A percentile compares a stretch with the other conserved stretches of the same genome.
Conservation (phyloP, 805 yeast genomes). For the Lipomyces spencermartinsiae region DNA sequence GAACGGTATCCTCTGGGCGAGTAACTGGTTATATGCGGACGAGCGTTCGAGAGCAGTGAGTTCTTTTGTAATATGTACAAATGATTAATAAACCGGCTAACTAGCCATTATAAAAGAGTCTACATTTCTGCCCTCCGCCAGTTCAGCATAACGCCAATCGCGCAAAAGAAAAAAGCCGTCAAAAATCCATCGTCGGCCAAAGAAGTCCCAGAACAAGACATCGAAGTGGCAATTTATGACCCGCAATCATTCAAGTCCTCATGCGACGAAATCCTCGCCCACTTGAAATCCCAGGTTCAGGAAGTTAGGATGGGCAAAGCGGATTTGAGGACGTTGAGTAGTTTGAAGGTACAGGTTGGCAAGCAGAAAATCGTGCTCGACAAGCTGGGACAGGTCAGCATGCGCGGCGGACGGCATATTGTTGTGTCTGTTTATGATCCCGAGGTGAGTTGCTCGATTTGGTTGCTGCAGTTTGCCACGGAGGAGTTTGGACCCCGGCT, state of each 20-base stretch:
- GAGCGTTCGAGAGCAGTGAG: neutral
- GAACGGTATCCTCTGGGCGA: neutral
- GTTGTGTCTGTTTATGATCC: conserved; percentile 86
- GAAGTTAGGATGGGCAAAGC: conserved; percentile 74
- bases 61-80: neutral
- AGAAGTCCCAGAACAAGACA: conserved; percentile 19
- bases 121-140: neutral
- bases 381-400: conserved; percentile 68
- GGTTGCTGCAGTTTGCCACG: neutral
- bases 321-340: conserved; percentile 69
- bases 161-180: neutral
- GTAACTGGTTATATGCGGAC: neutral
- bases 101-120: neutral
- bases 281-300: conserved; percentile 61
- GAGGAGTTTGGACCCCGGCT: neutral
- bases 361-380: conserved; percentile 45
- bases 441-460: conserved; percentile 11
- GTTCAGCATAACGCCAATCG: neutral
- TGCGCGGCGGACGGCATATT: conserved; percentile 70
- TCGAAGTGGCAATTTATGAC: conserved; percentile 36
- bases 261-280: conserved; percentile 58
- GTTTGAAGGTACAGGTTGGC: conserved; percentile 51
- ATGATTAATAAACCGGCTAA: neutral
- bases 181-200: neutral
- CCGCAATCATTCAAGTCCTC: conserved; percentile 51